Conservation (phyloP, 164 flowering plant species). For the Annona cherimola region DNA sequence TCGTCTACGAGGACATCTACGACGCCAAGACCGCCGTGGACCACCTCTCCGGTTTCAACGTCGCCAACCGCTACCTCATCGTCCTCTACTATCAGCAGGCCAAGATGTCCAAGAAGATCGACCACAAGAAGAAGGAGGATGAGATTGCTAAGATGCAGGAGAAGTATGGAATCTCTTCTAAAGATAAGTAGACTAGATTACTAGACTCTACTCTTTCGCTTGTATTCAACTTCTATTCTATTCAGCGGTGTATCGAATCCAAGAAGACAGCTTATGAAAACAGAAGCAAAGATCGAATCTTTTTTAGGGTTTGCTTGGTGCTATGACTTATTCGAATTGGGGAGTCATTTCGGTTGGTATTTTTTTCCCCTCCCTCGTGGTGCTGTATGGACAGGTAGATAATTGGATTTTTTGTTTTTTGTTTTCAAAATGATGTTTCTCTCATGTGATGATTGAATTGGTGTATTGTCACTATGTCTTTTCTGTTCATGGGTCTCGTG, state of each 20-base stretch:
- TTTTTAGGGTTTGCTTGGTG: too few relatives aligned
- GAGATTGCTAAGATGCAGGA: slow-evolving; percentile 86
- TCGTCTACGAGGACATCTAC: slow-evolving; percentile 95
- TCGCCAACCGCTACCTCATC: slow-evolving; percentile 86
- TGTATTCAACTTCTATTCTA: not conserved
- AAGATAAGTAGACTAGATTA: slow-evolving; percentile 47
- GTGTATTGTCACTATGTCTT: too few relatives aligned
- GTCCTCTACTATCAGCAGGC: slow-evolving; percentile 93
- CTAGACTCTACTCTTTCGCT: not conserved
- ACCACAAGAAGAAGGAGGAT: slow-evolving; percentile 92
- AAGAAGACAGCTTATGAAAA: too few relatives aligned
- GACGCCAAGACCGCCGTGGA: slow-evolving; percentile 98
- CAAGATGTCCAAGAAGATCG: slow-evolving; percentile 96
- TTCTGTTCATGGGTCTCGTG: too few relatives aligned
- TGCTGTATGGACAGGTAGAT: too few relatives aligned
- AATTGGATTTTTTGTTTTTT: too few relatives aligned
- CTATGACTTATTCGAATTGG: not conserved
- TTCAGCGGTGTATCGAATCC: not conserved
- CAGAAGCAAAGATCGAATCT: too few relatives aligned
- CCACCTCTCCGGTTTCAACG: slow-evolving; percentile 93
- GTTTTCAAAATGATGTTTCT: too few relatives aligned
- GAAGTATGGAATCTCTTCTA: slow-evolving; percentile 82
- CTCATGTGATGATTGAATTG: too few relatives aligned
- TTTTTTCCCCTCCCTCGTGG: not conserved
- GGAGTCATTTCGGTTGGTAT: too few relatives aligned